phyloP scores from a whole-genome alignment of 2,329 filamentous ascomycete genomes.

The Orbilia ellipsospora region DNA sequence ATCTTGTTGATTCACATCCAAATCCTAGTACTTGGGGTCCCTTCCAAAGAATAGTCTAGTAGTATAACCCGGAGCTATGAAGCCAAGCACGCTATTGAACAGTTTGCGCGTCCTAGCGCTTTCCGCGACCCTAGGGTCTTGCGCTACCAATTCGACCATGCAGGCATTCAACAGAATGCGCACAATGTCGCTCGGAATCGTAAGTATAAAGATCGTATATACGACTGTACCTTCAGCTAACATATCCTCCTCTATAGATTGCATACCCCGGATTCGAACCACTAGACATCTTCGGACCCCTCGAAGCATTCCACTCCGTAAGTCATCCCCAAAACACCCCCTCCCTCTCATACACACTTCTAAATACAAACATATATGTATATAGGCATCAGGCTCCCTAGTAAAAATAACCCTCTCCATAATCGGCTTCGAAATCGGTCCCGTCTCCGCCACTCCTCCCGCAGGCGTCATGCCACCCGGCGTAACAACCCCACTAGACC shows the following conservation, averaged over 20 bases:
- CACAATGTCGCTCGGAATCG: conserved; percentile 4
- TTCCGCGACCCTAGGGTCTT: background rate
- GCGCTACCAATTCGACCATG: conserved; percentile 8
- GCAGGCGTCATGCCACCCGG: background rate
- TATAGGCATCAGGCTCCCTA: background rate
- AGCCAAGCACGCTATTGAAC: background rate
- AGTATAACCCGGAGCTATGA: background rate
- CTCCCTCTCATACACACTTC: too few species aligned
- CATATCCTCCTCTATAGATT: background rate
- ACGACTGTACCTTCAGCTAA: background rate
- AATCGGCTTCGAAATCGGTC: conserved; percentile 8
- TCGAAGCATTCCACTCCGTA: conserved; percentile 2
- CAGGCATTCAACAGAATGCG: conserved; percentile 8
- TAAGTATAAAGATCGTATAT: background rate
- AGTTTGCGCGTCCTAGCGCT: background rate
- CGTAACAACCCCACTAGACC: background rate
- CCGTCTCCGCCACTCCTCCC: background rate
- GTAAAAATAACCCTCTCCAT: conserved; percentile 6
- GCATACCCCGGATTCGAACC: conserved; percentile 2
- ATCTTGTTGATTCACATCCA: background rate
- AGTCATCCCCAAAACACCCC: background rate
- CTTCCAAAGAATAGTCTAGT: background rate
- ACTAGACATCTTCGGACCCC: background rate
- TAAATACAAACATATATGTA: background rate
- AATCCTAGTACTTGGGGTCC: background rate